Evolutionary conservation across 345 rosid species (phyloP), one percentile per base, ranked within the genome.

Genomic region (Citrus unshiu): DNA sequence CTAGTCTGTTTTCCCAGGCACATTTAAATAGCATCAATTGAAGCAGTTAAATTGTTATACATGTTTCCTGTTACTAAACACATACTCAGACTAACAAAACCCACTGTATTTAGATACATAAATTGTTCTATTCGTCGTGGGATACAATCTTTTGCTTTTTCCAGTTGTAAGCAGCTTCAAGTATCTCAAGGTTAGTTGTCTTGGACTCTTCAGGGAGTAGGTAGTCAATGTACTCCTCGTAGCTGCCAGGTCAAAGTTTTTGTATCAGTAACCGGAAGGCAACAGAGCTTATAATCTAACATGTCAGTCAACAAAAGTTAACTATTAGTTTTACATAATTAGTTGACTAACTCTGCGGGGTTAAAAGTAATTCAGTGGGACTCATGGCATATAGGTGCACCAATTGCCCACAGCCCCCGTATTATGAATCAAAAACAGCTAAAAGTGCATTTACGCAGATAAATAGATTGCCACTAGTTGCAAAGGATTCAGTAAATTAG

Each of bases 141-240:
- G 91, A 22, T 69, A 86, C 58, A 59, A 84, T 29, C 86, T 81
- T 93, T 77, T 90, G 94, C 77, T 83, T 95, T 85, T 95, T 95
- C 98, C 98, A 92, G 29, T 82, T 86, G 25, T 86, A 85, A 0
- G 98, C 98, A 40, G 95, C 95, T 86, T 93, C 97, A 65, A 95
- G 82, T 34, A 93, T 90, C 87, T 88, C 92, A 70, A 93, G 86
- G 70, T 85, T 89, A 21, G 95, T 32, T 19, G 62, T 83, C 76
- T 91, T 91, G 6, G 90, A 79, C 82, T 95, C 98, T 79, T 93
- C 98, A 2, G 97, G 98, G 86, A 87, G 92, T 30, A 93, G 49
- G 40, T 93, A 92, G 70, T 93, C 98, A 2, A 88, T 86, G 73
- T 81, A 92, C 63, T 92, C 97, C 81, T 95, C 96, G 2, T 77